These are phyloP conservation scores for Pleurostoma richardsiae DNA, from an alignment of 2,329 filamentous ascomycete genomes.

Conservation along the genomic window DNA sequence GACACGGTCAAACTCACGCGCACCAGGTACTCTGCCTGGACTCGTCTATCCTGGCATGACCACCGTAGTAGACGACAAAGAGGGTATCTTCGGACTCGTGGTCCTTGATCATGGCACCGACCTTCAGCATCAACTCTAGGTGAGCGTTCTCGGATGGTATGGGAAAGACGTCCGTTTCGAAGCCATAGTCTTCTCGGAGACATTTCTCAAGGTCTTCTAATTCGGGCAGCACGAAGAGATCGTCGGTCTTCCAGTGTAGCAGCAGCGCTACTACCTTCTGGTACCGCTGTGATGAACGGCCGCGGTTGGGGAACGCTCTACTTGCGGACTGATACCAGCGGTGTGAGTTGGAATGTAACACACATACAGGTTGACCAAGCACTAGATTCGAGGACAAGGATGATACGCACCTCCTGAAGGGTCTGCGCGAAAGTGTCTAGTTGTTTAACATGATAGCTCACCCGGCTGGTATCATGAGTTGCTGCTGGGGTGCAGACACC, in stretches of 20 bases:
- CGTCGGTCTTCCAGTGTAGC: conserved; percentile 53
- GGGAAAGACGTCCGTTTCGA: conserved; percentile 51
- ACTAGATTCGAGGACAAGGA: not conserved
- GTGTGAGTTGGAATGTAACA: conserved; percentile 2
- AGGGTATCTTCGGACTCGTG: conserved; percentile 50
- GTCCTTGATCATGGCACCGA: conserved; percentile 52
- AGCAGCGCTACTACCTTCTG: conserved; percentile 49
- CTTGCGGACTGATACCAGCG: conserved; percentile 38
- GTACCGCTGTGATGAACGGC: conserved; percentile 47
- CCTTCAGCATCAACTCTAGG: conserved; percentile 51
- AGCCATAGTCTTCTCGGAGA: conserved; percentile 49
- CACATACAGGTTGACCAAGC: not conserved
- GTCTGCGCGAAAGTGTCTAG: conserved; percentile 48
- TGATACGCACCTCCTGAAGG: conserved; percentile 44
- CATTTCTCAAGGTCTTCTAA: conserved; percentile 51
- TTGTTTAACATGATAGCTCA: conserved; percentile 54
- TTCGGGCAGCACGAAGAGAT: conserved; percentile 53
- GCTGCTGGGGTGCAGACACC: conserved; percentile 32
- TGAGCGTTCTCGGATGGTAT: conserved; percentile 56
- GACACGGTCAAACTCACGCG: conserved; percentile 35
- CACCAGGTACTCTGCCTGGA: conserved; percentile 57
- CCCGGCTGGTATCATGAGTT: conserved; percentile 53
- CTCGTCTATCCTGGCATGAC: conserved; percentile 55
- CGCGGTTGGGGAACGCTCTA: conserved; percentile 52
- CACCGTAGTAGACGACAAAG: conserved; percentile 55